Percentiles rank a stretch among this genome's conserved stretches.
Conservation (phyloP, 2,329 filamentous ascomycete species). For the Stylonectria norvegica region DNA sequence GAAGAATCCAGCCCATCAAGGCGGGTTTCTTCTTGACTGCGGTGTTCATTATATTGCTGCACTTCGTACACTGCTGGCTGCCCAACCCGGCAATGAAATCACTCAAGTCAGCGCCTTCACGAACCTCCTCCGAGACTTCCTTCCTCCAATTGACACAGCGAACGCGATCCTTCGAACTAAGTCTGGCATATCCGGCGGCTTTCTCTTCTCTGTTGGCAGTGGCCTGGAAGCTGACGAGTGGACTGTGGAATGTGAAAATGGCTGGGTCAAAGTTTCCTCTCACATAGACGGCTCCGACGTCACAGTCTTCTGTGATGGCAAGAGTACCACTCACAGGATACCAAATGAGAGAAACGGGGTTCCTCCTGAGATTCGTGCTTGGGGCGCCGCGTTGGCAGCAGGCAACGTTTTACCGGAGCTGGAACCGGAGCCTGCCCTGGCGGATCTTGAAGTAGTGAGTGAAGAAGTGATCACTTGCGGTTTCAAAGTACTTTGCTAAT, state of each 20-base stretch:
- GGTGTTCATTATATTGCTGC: slow-evolving; percentile 17
- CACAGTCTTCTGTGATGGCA: not conserved
- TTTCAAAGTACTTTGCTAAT: too few species aligned
- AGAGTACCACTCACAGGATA: not conserved
- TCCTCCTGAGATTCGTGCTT: not conserved
- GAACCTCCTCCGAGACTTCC: slow-evolving; percentile 6
- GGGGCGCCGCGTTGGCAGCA: not conserved
- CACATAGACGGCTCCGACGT: not conserved
- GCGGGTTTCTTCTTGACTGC: slow-evolving; percentile 10
- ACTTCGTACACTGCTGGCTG: slow-evolving; percentile 2
- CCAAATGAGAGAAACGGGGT: not conserved
- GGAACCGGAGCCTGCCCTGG: not conserved
- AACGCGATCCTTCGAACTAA: slow-evolving; percentile 1
- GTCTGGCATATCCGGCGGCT: not conserved
- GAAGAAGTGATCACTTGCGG: too few species aligned
- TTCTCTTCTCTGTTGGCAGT: not conserved
- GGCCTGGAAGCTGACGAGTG: not conserved
- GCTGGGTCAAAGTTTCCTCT: not conserved
- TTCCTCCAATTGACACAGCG: slow-evolving; percentile 9
- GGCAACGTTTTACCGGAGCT: not conserved
- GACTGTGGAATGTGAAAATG: not conserved
- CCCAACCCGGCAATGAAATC: slow-evolving; percentile 5
- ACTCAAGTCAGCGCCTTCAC: slow-evolving; percentile 3
- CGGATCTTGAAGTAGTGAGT: not conserved
- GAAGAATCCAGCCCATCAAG: slow-evolving; percentile 6